Evolutionary conservation across 1,284 basidiomycete species (phyloP).

Genomic region (Quambalaria eucalypti): DNA sequence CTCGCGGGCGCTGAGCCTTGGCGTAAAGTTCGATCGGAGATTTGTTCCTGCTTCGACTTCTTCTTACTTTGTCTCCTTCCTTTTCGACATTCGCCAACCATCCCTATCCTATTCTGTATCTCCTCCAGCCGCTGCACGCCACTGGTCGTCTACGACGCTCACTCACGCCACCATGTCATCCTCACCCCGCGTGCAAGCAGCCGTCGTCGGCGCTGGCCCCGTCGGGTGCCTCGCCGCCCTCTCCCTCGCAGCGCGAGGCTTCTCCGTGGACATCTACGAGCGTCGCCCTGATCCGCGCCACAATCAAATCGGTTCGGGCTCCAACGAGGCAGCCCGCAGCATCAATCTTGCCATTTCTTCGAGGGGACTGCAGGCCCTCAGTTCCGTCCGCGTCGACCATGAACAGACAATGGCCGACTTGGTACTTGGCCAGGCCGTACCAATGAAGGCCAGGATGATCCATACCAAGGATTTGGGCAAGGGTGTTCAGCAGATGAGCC

Average conservation of each 20-base stretch:
- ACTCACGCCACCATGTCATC: background rate
- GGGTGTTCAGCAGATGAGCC: constrained; percentile 43
- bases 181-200: constrained; percentile 6
- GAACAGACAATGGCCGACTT: constrained; percentile 57
- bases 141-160: too few species aligned
- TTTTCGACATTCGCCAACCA: too few species aligned
- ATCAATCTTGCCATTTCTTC: constrained; percentile 95
- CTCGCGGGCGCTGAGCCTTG: too few species aligned
- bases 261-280: constrained; percentile 83
- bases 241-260: constrained; percentile 75
- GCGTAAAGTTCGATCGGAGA: too few species aligned
- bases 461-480: constrained; percentile 53
- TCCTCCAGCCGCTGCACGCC: too few species aligned
- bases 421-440: constrained; percentile 72
- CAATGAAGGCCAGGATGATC: constrained; percentile 93
- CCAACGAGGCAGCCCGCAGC: constrained; percentile 54
- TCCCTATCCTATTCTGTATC: too few species aligned
- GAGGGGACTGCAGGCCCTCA: constrained; percentile 77
- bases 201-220: constrained; percentile 72
- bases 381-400: constrained; percentile 53
- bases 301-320: constrained; percentile 13
- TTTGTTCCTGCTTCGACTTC: too few species aligned
- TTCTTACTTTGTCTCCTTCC: too few species aligned
- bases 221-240: constrained; percentile 87
- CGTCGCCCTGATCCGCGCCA: constrained; percentile 57